phyloP scores from a whole-genome alignment of 1,284 basidiomycete species.

The Melampsora abietis-canadensis region DNA sequence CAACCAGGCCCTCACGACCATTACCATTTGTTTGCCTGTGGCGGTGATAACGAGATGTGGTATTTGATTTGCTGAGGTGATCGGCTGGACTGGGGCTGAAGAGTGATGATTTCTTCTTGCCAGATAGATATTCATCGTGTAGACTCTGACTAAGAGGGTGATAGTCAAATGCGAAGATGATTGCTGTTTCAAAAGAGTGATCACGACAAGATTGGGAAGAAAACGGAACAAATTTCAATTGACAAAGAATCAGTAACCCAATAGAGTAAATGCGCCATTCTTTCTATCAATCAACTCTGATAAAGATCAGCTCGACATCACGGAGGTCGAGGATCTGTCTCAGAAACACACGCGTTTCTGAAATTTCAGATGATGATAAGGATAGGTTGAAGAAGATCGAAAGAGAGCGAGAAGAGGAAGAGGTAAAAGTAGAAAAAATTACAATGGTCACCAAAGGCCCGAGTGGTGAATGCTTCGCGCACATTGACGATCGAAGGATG shows the following conservation, averaged over 20 bases:
- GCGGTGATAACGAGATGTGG: constrained; percentile 35
- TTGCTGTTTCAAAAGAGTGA: constrained; percentile 60
- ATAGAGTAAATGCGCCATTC: no score
- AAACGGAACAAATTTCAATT: not conserved
- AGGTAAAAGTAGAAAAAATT: constrained; percentile 49
- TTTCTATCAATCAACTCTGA: no score
- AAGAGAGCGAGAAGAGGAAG: constrained; percentile 18
- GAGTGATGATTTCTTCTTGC: constrained; percentile 53
- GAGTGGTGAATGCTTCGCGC: constrained; percentile 91
- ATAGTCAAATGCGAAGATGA: constrained; percentile 89
- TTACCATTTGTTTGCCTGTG: constrained; percentile 45
- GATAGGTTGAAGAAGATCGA: not conserved
- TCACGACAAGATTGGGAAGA: not conserved
- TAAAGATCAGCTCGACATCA: no score
- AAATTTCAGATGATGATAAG: no score
- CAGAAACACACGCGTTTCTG: not conserved
- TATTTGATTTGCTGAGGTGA: constrained; percentile 22
- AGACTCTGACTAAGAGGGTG: constrained; percentile 81
- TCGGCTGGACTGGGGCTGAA: constrained; percentile 45
- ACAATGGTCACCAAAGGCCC: constrained; percentile 90
- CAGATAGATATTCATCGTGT: constrained; percentile 63
- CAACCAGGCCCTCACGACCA: constrained; percentile 56
- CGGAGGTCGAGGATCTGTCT: not conserved
- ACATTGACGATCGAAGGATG: constrained; percentile 85
- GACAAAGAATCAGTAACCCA: not conserved